Conservation (phyloP, 345 rosid species). For the Syzygium oleosum region DNA sequence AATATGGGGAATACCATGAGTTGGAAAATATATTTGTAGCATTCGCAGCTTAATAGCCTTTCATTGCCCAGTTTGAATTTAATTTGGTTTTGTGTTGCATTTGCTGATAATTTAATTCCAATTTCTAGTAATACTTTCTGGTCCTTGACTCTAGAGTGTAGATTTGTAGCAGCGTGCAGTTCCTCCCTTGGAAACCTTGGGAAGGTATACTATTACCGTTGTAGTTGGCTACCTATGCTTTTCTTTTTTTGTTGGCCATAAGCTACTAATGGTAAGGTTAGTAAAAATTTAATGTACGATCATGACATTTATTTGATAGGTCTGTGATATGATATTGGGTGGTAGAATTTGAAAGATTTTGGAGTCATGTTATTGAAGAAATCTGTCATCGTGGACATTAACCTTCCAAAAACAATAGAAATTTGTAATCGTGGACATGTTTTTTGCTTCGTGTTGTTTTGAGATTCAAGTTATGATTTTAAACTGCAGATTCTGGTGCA, state of each 20-base stretch:
- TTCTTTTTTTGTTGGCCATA: background rate
- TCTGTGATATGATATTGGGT: background rate
- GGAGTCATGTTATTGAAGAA: background rate
- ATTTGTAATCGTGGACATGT: background rate
- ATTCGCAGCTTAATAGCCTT: background rate
- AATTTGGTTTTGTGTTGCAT: background rate
- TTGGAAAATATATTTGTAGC: background rate
- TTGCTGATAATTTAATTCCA: background rate
- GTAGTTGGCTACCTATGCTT: background rate
- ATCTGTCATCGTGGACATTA: background rate
- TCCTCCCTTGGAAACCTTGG: constrained; percentile 96
- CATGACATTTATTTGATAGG: background rate
- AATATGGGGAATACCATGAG: background rate
- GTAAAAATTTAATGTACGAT: background rate
- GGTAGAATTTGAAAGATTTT: background rate
- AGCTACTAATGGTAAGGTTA: background rate
- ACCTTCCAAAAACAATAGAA: background rate
- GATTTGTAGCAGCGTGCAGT: constrained; percentile 89
- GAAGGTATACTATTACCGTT: constrained; percentile 35
- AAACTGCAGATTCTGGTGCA: background rate
- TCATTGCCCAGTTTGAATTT: background rate
- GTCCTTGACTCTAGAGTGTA: constrained; percentile 24
- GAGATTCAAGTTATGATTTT: background rate
- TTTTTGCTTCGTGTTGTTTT: background rate
- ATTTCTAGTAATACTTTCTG: background rate